Base-by-base conservation (phyloP, 208 protist species). In the Phytomonas francai region DNA sequence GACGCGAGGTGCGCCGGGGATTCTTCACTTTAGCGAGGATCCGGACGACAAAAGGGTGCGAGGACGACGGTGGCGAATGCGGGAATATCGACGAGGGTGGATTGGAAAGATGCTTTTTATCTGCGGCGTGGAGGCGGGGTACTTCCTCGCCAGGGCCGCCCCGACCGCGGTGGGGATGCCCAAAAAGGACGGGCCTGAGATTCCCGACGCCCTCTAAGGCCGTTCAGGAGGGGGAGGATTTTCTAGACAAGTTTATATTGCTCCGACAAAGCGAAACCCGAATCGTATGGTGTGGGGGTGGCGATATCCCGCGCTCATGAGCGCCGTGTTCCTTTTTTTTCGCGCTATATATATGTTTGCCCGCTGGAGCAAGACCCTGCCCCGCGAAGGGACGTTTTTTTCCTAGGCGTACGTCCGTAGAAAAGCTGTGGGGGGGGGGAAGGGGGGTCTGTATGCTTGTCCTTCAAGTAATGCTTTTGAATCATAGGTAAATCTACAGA, bases 1-100 rank as follows among this genome's bases (percentile, higher is more conserved):
- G n/a, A n/a, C 69, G 28, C 65, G 42, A 19, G 56, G 61, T 29
- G 39, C 65, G 16, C 22, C 59, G 29, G 27, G 34, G n/a, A 64
- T 79, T 22, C 1, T 49, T 19, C 39, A 49, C 4, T 49, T 19
- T 19, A 19, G 4, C 14, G 39, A 49, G 1, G 39, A 22, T 49
- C 14, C 39, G 16, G 16, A 19, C 12, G 1, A 49, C 39, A 49
- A 19, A 19, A 6, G 12, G 2, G 16, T n/a, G n/a, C n/a, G n/a
- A n/a, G n/a, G n/a, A n/a, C n/a, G n/a, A n/a, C n/a, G n/a, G n/a
- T n/a, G n/a, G n/a, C n/a, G n/a, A n/a, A n/a, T n/a, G n/a, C n/a
- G n/a, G n/a, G n/a, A n/a, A n/a, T n/a, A n/a, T n/a, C n/a, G n/a
- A n/a, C n/a, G n/a, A n/a, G n/a, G n/a, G n/a, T n/a, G n/a, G n/a